A percentile compares a stretch with the other conserved stretches of the same genome.
Conservation (phyloP, 2,329 filamentous ascomycete genomes). For the Clonostachys sp. region DNA sequence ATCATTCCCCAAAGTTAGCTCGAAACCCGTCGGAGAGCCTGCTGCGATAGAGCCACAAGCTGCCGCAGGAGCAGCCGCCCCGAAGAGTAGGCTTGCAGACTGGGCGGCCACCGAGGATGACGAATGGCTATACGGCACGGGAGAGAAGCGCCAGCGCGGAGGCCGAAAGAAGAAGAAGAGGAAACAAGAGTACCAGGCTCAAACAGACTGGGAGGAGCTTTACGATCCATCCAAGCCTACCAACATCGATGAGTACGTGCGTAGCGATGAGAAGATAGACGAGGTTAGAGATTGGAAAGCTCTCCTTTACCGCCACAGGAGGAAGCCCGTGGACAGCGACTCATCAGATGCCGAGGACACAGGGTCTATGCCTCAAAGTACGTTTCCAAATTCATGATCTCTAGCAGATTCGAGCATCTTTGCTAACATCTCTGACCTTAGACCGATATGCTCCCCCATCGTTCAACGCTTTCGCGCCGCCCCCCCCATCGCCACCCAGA, state of each 20-base stretch:
- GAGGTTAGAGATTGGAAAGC: constrained; percentile 86
- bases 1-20: constrained; percentile 40
- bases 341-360: constrained; percentile 26
- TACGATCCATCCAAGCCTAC: constrained; percentile 83
- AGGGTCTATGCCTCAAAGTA: constrained; percentile 23
- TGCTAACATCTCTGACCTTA: not conserved
- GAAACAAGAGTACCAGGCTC: constrained; percentile 49
- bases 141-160: constrained; percentile 67
- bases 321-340: constrained; percentile 32
- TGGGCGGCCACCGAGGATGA: constrained; percentile 78
- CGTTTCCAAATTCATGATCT: constrained; percentile 5
- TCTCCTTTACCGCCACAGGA: constrained; percentile 67
- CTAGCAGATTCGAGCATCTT: not conserved
- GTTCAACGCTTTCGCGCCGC: constrained; percentile 53
- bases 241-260: constrained; percentile 77
- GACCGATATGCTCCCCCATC: constrained; percentile 29
- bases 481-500: constrained; percentile 39
- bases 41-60: constrained; percentile 26
- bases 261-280: constrained; percentile 76
- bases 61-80: constrained; percentile 19
- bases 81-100: constrained; percentile 71
- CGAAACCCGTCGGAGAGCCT: not conserved
- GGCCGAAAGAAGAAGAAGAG: constrained; percentile 74
- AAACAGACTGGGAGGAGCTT: constrained; percentile 85
- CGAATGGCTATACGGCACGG: constrained; percentile 65